Evolutionary conservation across 495 filamentous ascomycete genomes (phyloP), one percentile per base, ranked within the genome.

Genomic region (Penicillium paxilli): DNA sequence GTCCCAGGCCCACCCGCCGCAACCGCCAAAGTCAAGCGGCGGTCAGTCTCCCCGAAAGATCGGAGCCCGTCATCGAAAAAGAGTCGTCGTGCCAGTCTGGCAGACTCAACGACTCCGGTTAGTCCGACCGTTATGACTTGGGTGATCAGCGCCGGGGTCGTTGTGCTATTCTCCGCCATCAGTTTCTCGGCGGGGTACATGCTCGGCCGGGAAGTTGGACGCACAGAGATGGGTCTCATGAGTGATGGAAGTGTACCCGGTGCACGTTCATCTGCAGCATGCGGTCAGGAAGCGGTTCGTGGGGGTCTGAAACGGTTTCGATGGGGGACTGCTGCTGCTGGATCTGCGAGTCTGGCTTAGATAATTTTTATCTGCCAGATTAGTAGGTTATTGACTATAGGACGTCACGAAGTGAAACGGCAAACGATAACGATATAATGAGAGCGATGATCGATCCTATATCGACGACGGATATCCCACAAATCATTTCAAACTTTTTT

Each of bases 141-240:
- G 89, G 88, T 95, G 3, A 82, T 97, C 32, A 89, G 86, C 35
- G 94, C 94, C 0, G 93, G 94, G 1, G 92, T 96, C 4, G 89
- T 98, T 6, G 89, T 98, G 9, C 74, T 98, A 2, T 86, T 98
- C 35, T 90, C 87, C 2, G 94, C 93, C 2, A 85, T 97, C 45
- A 92, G 91, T 52, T 98, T 98, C 63, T 89, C 91, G 0, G 94
- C 94, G 0, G 94, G 94, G 0, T 98, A 96, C 62, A 89, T 89
- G 10, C 83, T 96, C 16, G 94, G 94, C 10, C 79, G 83, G 21
- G 91, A 96, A 63, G 88, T 90, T 1, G 91, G 90, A 0, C 78
- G 83, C 24, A 73, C 86, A 22, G 90, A 94, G 64, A 75, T 75
- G 20, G 74, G 71, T 12, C 60, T 69, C 16, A 62, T 71, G 49